A percentile compares a stretch with the other conserved stretches of the same genome.
Conservation (phyloP, 805 yeast species). For the Hanseniaspora taiwanica region DNA sequence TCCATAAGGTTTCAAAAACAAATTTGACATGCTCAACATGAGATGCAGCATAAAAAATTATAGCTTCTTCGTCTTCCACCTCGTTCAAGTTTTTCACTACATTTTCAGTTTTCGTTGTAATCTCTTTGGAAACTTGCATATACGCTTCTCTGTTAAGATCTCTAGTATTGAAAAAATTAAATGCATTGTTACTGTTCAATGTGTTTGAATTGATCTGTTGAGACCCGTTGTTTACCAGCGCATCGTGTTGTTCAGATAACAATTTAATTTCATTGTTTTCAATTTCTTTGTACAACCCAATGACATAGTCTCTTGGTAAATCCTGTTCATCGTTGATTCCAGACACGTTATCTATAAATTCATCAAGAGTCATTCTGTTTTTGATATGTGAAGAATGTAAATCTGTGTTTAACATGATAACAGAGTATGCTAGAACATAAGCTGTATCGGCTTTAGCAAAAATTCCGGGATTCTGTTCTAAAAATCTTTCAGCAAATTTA, state of each 20-base stretch:
- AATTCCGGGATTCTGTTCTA: constrained; percentile 74
- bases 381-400: constrained; percentile 81
- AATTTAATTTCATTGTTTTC: constrained; percentile 75
- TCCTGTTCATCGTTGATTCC: constrained; percentile 90
- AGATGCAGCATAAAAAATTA: constrained; percentile 64
- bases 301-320: constrained; percentile 60
- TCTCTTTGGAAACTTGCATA: constrained; percentile 82
- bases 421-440: constrained; percentile 82
- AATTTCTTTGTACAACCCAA: constrained; percentile 64
- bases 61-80: constrained; percentile 29
- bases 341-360: constrained; percentile 71
- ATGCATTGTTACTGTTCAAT: constrained; percentile 29
- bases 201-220: too few species aligned
- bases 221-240: constrained; percentile 53
- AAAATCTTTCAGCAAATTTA: constrained; percentile 88
- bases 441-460: constrained; percentile 92
- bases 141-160: constrained; percentile 74
- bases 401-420: constrained; percentile 88
- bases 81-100: constrained; percentile 56
- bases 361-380: constrained; percentile 76
- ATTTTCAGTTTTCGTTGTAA: constrained; percentile 79
- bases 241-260: constrained; percentile 88
- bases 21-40: constrained; percentile 85
- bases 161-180: constrained; percentile 52
- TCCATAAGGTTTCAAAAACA: constrained; percentile 90